These are phyloP conservation scores for Trichoderma sp. DNA, from an alignment of 2,329 filamentous ascomycete genomes.

Conservation along the genomic window DNA sequence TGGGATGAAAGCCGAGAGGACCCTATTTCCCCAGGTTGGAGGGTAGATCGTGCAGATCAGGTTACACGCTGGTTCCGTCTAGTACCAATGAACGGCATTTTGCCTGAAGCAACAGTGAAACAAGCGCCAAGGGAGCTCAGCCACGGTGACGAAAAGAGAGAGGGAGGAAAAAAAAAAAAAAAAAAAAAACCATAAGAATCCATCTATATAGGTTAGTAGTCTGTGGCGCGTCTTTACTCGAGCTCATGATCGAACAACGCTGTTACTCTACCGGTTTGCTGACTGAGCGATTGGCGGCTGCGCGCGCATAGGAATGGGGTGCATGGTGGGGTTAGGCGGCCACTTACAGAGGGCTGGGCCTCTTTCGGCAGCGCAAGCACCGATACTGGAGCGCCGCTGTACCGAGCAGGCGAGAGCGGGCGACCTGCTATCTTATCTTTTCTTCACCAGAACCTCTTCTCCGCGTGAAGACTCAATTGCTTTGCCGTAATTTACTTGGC, in stretches of 20 bases:
- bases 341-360: slow-evolving; percentile 10
- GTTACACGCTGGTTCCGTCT: not conserved
- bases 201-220: not conserved
- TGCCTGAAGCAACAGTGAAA: not conserved
- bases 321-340: slow-evolving; percentile 19
- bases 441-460: not conserved
- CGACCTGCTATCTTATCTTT: not conserved
- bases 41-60: not conserved
- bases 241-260: not conserved
- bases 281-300: not conserved
- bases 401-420: not conserved
- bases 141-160: not conserved
- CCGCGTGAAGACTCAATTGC: too few relatives aligned
- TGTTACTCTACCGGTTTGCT: not conserved
- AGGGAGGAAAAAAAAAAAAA: not conserved
- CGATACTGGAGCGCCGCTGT: not conserved
- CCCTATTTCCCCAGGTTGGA: not conserved
- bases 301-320: slow-evolving; percentile 16
- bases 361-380: not conserved
- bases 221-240: not conserved
- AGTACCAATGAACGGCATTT: not conserved
- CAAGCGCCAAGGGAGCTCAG: not conserved
- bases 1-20: not conserved
- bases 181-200: not conserved
- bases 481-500: not conserved